These are phyloP conservation scores for Graphilbum sp. DNA, from an alignment of 2,329 filamentous ascomycete genomes.

Conservation along the genomic window DNA sequence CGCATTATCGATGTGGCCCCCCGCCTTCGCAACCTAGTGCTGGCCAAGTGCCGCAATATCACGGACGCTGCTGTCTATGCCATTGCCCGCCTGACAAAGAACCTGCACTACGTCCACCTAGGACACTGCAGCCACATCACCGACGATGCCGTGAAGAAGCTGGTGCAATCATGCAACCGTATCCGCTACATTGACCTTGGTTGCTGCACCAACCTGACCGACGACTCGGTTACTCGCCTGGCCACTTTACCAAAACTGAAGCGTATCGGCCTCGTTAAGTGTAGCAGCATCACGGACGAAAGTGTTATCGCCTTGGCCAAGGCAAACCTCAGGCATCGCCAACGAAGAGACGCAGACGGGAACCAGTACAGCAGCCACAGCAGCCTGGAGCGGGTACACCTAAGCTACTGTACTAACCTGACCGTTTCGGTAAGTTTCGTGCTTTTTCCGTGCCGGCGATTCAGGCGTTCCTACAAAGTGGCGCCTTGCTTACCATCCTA, in stretches of 20 bases:
- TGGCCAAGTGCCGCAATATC: conserved; percentile 87
- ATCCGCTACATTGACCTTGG: conserved; percentile 96
- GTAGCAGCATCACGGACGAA: conserved; percentile 71
- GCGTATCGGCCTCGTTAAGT: conserved; percentile 90
- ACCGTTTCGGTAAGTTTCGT: conserved; percentile 67
- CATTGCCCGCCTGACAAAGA: conserved; percentile 83
- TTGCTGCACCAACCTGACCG: conserved; percentile 82
- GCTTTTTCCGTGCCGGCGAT: too few species aligned
- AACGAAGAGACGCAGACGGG: conserved; percentile 30
- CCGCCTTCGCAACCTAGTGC: conserved; percentile 75
- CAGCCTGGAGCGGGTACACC: conserved; percentile 81
- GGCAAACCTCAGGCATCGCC: conserved; percentile 38
- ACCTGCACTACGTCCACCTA: conserved; percentile 89
- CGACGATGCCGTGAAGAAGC: conserved; percentile 67
- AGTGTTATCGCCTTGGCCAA: conserved; percentile 76
- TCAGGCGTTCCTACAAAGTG: too few species aligned
- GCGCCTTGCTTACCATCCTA: conserved; percentile 5
- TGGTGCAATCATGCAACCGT: conserved; percentile 76
- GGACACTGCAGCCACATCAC: conserved; percentile 89
- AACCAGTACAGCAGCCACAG: conserved; percentile 39
- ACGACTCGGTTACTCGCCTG: conserved; percentile 68
- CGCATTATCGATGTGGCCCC: conserved; percentile 79
- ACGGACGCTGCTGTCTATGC: conserved; percentile 78
- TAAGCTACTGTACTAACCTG: conserved; percentile 84
- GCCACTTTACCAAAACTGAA: conserved; percentile 84